Percentiles rank a stretch among this genome's conserved stretches.
Evolutionary conservation across 495 filamentous ascomycete species (phyloP).

Genomic region (Darksidea phi): DNA sequence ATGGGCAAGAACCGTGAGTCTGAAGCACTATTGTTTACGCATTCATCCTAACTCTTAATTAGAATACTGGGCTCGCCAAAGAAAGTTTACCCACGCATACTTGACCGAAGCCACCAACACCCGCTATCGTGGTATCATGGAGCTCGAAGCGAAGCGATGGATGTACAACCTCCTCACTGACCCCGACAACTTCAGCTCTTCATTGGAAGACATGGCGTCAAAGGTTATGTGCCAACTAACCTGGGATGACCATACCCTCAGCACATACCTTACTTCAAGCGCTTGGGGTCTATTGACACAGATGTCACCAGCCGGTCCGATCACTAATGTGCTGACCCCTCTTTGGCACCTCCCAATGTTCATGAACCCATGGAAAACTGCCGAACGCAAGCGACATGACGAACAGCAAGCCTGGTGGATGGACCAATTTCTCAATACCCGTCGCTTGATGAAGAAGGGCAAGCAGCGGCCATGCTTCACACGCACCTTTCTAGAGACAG

Average conservation of each 20-base stretch:
- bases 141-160: constrained; percentile 44
- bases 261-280: constrained; percentile 39
- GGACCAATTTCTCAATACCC: constrained; percentile 26
- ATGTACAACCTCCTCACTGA: constrained; percentile 38
- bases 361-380: constrained; percentile 43
- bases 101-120: constrained; percentile 42
- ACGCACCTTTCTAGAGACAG: constrained; percentile 32
- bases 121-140: constrained; percentile 41
- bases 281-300: constrained; percentile 44
- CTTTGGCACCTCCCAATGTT: constrained; percentile 40
- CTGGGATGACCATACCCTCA: constrained; percentile 41
- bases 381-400: constrained; percentile 41
- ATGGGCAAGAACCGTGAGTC: constrained; percentile 43
- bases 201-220: constrained; percentile 42
- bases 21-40: background rate
- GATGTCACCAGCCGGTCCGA: constrained; percentile 45
- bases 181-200: constrained; percentile 43
- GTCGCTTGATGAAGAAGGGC: constrained; percentile 29
- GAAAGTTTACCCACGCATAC: constrained; percentile 42
- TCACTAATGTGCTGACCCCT: constrained; percentile 44
- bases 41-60: constrained; percentile 3
- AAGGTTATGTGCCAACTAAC: constrained; percentile 41
- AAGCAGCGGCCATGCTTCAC: constrained; percentile 36
- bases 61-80: constrained; percentile 45
- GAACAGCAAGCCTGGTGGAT: constrained; percentile 43